A percentile compares a stretch with the other conserved stretches of the same genome.
Conservation (phyloP, 768 basidiomycete genomes). For the Trichaptum fuscoviolaceum region DNA sequence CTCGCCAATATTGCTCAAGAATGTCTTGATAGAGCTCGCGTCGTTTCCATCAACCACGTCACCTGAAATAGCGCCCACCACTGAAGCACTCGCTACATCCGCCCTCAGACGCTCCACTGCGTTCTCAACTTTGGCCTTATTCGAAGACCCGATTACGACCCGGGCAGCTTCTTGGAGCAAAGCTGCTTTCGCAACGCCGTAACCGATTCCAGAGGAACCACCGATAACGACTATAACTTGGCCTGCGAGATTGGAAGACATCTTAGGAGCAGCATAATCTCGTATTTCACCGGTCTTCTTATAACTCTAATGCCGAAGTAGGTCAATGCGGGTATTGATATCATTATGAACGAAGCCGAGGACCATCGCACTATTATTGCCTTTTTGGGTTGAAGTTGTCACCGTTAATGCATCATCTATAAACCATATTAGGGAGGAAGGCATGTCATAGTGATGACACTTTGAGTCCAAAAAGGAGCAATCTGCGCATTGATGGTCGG, state of each 20-base stretch:
- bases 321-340: no score
- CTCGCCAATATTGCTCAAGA: conserved; percentile 8
- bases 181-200: conserved; percentile 8
- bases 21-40: conserved; percentile 6
- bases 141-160: conserved; percentile 11
- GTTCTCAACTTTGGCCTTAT: conserved; percentile 3
- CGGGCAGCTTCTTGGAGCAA: conserved; percentile 1
- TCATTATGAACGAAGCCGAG: no score
- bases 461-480: no score
- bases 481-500: no score
- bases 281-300: no score
- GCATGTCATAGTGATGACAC: no score
- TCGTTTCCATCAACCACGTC: conserved; percentile 7
- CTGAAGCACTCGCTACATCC: neutral
- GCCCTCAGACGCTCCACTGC: conserved; percentile 4
- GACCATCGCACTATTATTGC: no score
- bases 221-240: conserved; percentile 11
- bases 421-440: no score
- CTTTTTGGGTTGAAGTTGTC: no score
- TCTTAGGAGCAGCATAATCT: neutral
- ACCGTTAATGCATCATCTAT: no score
- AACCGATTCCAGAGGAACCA: conserved; percentile 13
- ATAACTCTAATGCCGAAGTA: no score
- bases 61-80: conserved; percentile 7
- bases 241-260: conserved; percentile 4